Evolutionary conservation across 495 filamentous ascomycete species (phyloP).

Genomic region (Aspergillus campestris): DNA sequence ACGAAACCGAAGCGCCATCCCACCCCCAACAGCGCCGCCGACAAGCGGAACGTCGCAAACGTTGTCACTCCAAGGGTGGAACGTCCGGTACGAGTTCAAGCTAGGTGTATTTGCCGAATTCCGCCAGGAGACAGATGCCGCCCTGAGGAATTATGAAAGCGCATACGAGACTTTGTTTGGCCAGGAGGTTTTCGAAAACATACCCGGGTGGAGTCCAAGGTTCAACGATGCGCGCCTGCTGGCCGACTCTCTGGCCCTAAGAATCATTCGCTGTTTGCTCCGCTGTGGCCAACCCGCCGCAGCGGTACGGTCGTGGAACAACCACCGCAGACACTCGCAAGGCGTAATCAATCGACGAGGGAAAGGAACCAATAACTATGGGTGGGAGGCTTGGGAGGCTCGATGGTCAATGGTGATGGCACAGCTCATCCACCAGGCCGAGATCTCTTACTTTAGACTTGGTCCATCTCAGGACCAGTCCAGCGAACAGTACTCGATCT

Average conservation of each 20-base stretch:
- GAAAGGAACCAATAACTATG: slow-evolving; percentile 72
- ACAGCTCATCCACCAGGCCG: slow-evolving; percentile 58
- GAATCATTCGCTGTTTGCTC: slow-evolving; percentile 69
- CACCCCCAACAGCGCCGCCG: slow-evolving; percentile 75
- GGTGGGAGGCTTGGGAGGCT: slow-evolving; percentile 83
- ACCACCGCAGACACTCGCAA: slow-evolving; percentile 58
- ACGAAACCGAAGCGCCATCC: slow-evolving; percentile 60
- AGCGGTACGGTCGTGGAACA: slow-evolving; percentile 68
- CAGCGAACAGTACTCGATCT: slow-evolving; percentile 34
- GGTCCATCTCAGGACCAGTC: slow-evolving; percentile 12
- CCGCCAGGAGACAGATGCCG: slow-evolving; percentile 80
- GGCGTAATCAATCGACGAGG: slow-evolving; percentile 74
- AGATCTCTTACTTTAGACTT: slow-evolving; percentile 32
- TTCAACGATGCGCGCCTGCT: slow-evolving; percentile 81
- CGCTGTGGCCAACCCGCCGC: slow-evolving; percentile 65
- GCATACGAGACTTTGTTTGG: slow-evolving; percentile 76
- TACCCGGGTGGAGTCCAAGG: slow-evolving; percentile 74
- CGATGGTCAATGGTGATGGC: slow-evolving; percentile 78
- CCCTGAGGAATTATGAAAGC: slow-evolving; percentile 70
- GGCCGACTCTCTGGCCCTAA: slow-evolving; percentile 69
- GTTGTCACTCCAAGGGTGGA: slow-evolving; percentile 79
- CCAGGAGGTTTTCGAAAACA: slow-evolving; percentile 75
- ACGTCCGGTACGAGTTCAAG: slow-evolving; percentile 88
- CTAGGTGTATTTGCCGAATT: slow-evolving; percentile 84
- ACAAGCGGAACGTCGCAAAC: slow-evolving; percentile 75